Percentiles rank a stretch among this genome's conserved stretches.
phyloP scores from a whole-genome alignment of 2,329 filamentous ascomycete species.

The Colletotrichum kahawae region DNA sequence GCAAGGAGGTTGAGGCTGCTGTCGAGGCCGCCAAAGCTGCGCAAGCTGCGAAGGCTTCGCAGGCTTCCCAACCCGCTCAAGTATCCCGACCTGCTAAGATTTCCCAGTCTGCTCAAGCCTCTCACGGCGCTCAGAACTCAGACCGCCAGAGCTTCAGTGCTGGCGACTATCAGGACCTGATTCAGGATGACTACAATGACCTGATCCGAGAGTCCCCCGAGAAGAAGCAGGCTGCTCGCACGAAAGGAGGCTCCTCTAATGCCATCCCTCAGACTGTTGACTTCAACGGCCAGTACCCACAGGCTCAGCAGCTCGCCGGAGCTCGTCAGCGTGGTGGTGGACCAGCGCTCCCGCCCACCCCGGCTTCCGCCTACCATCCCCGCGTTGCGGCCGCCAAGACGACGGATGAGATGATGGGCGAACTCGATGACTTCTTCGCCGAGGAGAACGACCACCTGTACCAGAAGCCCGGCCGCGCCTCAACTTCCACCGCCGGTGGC shows the following conservation, averaged over 20 bases:
- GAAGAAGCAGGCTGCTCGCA: conserved; percentile 2
- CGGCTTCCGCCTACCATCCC: background rate
- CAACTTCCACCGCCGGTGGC: background rate
- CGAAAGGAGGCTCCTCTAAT: background rate
- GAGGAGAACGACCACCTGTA: conserved; percentile 5
- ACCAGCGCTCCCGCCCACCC: conserved; percentile 3
- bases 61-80: background rate
- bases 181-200: conserved; percentile 1
- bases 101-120: background rate
- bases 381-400: background rate
- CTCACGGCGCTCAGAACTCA: background rate
- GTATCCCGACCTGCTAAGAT: background rate
- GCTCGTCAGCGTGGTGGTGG: background rate
- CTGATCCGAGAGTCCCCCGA: background rate
- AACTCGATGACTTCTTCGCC: conserved; percentile 10
- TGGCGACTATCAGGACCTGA: background rate
- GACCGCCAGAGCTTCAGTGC: background rate
- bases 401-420: background rate
- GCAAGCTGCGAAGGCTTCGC: background rate
- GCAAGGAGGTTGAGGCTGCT: background rate
- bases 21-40: background rate
- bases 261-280: conserved; percentile 3
- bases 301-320: background rate
- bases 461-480: background rate
- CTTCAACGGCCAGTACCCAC: background rate